phyloP scores from a whole-genome alignment of 2,329 filamentous ascomycete species.

The Colletotrichum spinosum region DNA sequence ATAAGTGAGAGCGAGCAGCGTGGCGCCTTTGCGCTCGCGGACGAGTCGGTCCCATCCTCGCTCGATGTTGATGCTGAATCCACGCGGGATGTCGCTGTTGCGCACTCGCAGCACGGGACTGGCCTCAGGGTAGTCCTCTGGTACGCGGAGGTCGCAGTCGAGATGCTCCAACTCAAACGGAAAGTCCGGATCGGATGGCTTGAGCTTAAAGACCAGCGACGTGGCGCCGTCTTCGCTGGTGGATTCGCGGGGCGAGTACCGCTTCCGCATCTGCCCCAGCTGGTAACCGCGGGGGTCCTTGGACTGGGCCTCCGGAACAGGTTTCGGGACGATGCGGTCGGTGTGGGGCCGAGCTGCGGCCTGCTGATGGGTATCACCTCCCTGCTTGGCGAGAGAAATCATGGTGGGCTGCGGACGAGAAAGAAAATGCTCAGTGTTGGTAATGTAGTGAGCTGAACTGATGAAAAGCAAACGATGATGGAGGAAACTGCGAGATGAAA shows the following conservation, averaged over 20 bases:
- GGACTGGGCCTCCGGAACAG: slow-evolving; percentile 72
- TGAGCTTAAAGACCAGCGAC: slow-evolving; percentile 72
- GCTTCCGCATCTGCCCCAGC: slow-evolving; percentile 76
- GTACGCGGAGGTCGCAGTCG: slow-evolving; percentile 75
- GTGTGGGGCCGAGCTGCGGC: slow-evolving; percentile 57
- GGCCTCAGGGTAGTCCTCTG: slow-evolving; percentile 69
- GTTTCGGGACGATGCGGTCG: slow-evolving; percentile 70
- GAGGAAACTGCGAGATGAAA: slow-evolving; percentile 16
- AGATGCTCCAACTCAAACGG: slow-evolving; percentile 80
- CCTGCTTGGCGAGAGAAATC: slow-evolving; percentile 51
- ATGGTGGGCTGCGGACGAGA: slow-evolving; percentile 43
- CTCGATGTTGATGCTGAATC: slow-evolving; percentile 82
- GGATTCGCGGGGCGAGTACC: slow-evolving; percentile 67
- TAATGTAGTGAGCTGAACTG: slow-evolving; percentile 38
- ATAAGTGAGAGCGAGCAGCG: slow-evolving; percentile 75
- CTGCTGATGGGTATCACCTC: slow-evolving; percentile 53
- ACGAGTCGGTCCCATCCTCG: slow-evolving; percentile 77
- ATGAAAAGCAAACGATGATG: slow-evolving; percentile 23
- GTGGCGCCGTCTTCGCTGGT: slow-evolving; percentile 60
- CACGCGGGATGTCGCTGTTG: slow-evolving; percentile 77
- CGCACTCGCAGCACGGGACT: slow-evolving; percentile 71
- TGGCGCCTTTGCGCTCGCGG: slow-evolving; percentile 63
- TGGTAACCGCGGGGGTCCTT: slow-evolving; percentile 81
- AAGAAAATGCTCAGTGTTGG: slow-evolving; percentile 24
- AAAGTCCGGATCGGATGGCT: slow-evolving; percentile 85